Base-by-base conservation (phyloP, 2,329 filamentous ascomycete species). In the Ophiostoma sp. region DNA sequence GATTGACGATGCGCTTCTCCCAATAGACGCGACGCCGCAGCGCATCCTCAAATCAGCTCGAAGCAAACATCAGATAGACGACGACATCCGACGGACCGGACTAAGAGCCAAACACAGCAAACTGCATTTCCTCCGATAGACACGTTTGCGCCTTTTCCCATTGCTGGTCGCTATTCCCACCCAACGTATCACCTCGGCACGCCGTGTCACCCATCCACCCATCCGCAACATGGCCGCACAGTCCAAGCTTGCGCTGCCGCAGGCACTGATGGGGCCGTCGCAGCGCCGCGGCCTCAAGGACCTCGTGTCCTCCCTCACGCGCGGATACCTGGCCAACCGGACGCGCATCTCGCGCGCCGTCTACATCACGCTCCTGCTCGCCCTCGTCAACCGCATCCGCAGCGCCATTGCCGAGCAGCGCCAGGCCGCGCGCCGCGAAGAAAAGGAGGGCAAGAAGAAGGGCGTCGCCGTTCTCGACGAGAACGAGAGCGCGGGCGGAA, bases 341-440 rank as follows among this genome's bases (percentile, higher is more conserved):
- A 92, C 88, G 66, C 87, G 87, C 73, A 93, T 97, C 78, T 94
- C 92, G 36, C 89, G 91, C 75, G 87, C 87, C 72, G 87, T 96
- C 73, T 96, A 96, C 81, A 81, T 96, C 71, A 89, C 92, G 41
- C 84, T 97, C 73, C 87, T 94, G 74, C 81, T 94, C 73, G 88
- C 92, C 64, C 86, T 97, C 70, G 83, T 89, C 70, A 93, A 96
- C 78, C 92, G 95, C 74, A 88, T 98, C 67, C 92, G 93, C 74
- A 89, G 92, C 85, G 93, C 94, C 74, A 89, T 98, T 75, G 89
- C 90, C 69, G 93, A 97, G 77, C 95, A 98, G 78, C 97, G 96
- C 36, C 67, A 66, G 1, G 69, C 69, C 4, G 36, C 49, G 64
- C 78, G 91, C 91, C 16, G 91, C 92, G 2, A 89, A 90, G 77